These are phyloP conservation scores for Nitzschia sp. DNA, from an alignment of 108 stramenopile genomes.

Conservation along the genomic window DNA sequence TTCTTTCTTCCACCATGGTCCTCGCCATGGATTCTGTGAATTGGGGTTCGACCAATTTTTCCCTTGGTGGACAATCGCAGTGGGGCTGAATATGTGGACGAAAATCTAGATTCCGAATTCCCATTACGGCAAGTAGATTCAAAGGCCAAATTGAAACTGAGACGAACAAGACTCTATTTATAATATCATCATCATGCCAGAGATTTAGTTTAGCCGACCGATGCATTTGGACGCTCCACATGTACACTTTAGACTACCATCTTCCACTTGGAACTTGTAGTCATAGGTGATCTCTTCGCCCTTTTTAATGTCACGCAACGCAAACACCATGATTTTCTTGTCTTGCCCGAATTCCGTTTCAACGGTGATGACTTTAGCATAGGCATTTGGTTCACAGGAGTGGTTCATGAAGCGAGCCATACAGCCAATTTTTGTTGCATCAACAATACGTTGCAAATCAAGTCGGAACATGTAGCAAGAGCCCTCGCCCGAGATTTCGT, in stretches of 20 bases:
- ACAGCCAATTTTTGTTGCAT: constrained; percentile 86
- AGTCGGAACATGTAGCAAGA: constrained; percentile 90
- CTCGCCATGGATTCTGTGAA: not conserved
- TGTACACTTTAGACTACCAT: constrained; percentile 65
- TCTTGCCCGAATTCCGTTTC: constrained; percentile 52
- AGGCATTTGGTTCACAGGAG: constrained; percentile 87
- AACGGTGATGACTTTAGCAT: constrained; percentile 79
- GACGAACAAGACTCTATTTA: no score
- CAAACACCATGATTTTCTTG: constrained; percentile 87
- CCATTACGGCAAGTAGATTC: no score
- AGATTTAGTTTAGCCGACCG: constrained; percentile 64
- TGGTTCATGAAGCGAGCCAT: constrained; percentile 95
- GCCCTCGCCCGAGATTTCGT: constrained; percentile 84
- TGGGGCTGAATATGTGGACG: no score
- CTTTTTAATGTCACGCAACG: constrained; percentile 70
- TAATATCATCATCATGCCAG: not conserved
- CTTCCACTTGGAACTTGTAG: constrained; percentile 91
- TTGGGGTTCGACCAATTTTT: no score
- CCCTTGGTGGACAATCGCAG: no score
- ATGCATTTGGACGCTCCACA: constrained; percentile 80
- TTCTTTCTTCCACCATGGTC: constrained; percentile 48
- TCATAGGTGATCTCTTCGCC: constrained; percentile 93
- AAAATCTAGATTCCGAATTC: no score
- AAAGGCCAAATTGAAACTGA: no score
- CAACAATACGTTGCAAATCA: constrained; percentile 81